A percentile compares a stretch with the other conserved stretches of the same genome.
phyloP scores from a whole-genome alignment of 2,329 filamentous ascomycete genomes.

The Xylaria sp. region DNA sequence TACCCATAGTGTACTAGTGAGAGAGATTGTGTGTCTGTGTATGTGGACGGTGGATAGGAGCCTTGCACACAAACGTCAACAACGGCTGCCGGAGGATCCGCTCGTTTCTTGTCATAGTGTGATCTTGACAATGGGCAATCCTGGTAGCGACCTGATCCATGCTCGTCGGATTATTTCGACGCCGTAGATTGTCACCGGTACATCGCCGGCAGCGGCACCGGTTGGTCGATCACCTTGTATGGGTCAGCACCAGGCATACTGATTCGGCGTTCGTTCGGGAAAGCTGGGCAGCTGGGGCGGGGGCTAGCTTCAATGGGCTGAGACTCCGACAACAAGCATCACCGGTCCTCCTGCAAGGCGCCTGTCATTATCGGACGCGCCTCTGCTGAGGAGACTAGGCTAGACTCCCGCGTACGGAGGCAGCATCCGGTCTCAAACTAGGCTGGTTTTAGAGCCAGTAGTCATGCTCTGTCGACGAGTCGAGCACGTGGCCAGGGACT shows the following conservation, averaged over 20 bases:
- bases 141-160: conserved; percentile 32
- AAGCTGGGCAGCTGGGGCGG: conserved; percentile 19
- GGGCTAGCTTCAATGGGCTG: conserved; percentile 25
- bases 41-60: not conserved
- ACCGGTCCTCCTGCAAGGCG: conserved; percentile 25
- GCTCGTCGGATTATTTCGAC: conserved; percentile 29
- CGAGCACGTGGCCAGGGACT: conserved; percentile 29
- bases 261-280: conserved; percentile 20
- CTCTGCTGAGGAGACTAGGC: conserved; percentile 19
- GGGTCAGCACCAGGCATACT: conserved; percentile 19
- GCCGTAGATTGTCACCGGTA: conserved; percentile 25
- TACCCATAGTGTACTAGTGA: not conserved
- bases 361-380: conserved; percentile 16
- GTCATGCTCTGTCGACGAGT: conserved; percentile 6
- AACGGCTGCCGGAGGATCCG: conserved; percentile 18
- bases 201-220: conserved; percentile 35
- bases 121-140: conserved; percentile 15
- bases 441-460: conserved; percentile 17
- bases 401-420: conserved; percentile 19
- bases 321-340: conserved; percentile 25
- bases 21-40: not conserved
- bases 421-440: conserved; percentile 32
- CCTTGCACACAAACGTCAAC: conserved; percentile 12
- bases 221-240: conserved; percentile 35
- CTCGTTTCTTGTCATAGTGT: conserved; percentile 20